Evolutionary conservation across 1,284 basidiomycete genomes (phyloP), one percentile per base, ranked within the genome.

Genomic region (Cutaneotrichosporon sp.): DNA sequence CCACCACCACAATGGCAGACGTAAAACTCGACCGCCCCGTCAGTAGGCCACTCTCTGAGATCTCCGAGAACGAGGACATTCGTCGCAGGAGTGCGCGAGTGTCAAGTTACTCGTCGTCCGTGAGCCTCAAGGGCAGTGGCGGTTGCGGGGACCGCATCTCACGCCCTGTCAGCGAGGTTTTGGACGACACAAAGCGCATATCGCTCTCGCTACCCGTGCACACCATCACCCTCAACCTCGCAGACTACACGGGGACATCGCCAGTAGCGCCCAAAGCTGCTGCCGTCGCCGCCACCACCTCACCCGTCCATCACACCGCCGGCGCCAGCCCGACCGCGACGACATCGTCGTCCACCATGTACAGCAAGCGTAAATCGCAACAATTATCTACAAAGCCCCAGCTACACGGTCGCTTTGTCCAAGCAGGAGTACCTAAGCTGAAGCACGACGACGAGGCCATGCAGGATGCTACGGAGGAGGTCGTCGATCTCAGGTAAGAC

Each of bases 211-310:
- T 53, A 48, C 63, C 61, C 20, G 49, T 68, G 24, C 65, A 68
- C 45, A 70, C 68, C 24, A 68, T 73, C 52, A 67, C 71, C 7
- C 55, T 73, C 41, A 73, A 73, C 49, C 60, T 73, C 27, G 62
- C 61, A 14, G 67, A 70, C 25, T 73, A 71, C 59, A 63, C 64
- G 12, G 43, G 54, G 20, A 41, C 32, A 35, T 35, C 35, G 29
- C 34, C 31, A 26, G 17, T 39, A 12, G 22, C 53, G 49, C 31
- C 52, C 31, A 47, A 50, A 37, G 42, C 54, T 32, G 29, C 26
- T 24, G 26, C 31, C 34, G 31, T 42, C 32, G 22, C n/a, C 26
- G 41, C 34, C 29, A 34, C 25, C 26, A 50, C 60, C 14, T 25
- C 38, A 11, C 22, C 46, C 39, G 33, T 32, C 49, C 8, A 33